phyloP scores from a whole-genome alignment of 768 basidiomycete species.

The Podaxis sp. region DNA sequence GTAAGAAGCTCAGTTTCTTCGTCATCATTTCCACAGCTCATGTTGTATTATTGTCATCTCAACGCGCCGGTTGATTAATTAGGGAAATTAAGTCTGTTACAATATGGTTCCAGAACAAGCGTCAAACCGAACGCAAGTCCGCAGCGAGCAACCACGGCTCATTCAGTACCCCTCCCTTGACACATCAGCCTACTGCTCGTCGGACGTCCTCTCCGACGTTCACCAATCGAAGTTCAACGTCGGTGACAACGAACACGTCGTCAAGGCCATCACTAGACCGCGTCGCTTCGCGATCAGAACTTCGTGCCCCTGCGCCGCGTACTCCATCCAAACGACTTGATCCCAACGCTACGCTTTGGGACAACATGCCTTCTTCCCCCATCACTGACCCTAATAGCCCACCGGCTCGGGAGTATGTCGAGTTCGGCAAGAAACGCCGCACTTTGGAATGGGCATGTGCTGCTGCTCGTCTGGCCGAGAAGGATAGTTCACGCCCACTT shows the following conservation, averaged over 20 bases:
- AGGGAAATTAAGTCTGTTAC: constrained; percentile 72
- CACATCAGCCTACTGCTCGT: constrained; percentile 19
- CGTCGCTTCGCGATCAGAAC: constrained; percentile 56
- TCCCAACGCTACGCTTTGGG: constrained; percentile 43
- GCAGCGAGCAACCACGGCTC: constrained; percentile 39
- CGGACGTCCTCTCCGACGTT: constrained; percentile 32
- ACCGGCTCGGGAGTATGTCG: constrained; percentile 44
- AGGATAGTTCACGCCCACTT: constrained; percentile 27
- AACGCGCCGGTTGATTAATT: constrained; percentile 16
- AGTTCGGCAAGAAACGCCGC: constrained; percentile 44
- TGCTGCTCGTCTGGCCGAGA: constrained; percentile 51
- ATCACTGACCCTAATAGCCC: constrained; percentile 55
- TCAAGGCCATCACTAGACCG: constrained; percentile 56
- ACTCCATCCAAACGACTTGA: constrained; percentile 40
- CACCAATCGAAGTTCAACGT: constrained; percentile 28
- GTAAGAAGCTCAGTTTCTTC: constrained; percentile 39
- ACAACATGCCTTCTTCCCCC: constrained; percentile 66
- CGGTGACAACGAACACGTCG: constrained; percentile 18
- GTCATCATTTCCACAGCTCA: background rate
- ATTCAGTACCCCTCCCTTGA: constrained; percentile 22
- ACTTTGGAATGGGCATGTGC: constrained; percentile 80
- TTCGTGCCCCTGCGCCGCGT: constrained; percentile 38
- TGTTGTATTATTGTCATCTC: constrained; percentile 1
- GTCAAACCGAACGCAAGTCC: constrained; percentile 64
- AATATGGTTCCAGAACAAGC: constrained; percentile 87